These are phyloP conservation scores for Fusarium goolgardi DNA, from an alignment of 2,329 filamentous ascomycete genomes.

Conservation along the genomic window DNA sequence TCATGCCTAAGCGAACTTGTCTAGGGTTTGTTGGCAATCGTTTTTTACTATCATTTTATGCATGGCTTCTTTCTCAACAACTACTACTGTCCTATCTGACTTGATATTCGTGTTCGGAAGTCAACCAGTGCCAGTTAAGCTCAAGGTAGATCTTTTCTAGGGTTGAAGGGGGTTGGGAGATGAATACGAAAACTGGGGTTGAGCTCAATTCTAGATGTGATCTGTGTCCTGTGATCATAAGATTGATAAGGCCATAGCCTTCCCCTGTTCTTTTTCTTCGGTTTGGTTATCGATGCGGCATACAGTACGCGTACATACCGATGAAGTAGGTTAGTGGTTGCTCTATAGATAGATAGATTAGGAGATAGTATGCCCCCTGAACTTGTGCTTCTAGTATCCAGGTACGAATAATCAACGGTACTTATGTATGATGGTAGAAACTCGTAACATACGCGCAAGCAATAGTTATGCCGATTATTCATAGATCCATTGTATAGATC, in stretches of 20 bases:
- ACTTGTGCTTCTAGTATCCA: background rate
- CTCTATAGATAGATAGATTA: background rate
- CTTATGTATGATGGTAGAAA: background rate
- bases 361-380: background rate
- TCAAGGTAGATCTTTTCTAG: conserved; percentile 29
- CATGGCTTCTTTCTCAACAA: conserved; percentile 13
- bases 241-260: conserved; percentile 42
- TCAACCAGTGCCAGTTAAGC: conserved; percentile 12
- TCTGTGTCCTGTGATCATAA: conserved; percentile 45
- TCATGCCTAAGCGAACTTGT: conserved; percentile 24
- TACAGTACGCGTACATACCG: conserved; percentile 31
- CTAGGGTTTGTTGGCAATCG: conserved; percentile 1
- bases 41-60: conserved; percentile 3
- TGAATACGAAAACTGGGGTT: conserved; percentile 21
- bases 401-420: conserved; percentile 3
- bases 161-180: conserved; percentile 12
- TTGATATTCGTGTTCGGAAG: conserved; percentile 24
- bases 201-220: conserved; percentile 30
- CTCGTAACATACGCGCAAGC: conserved; percentile 33
- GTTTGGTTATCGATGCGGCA: conserved; percentile 17
- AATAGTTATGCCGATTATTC: background rate
- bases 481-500: conserved; percentile 2
- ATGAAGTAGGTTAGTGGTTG: background rate
- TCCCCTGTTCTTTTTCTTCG: background rate
- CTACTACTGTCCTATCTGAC: background rate